Conservation (phyloP, 805 yeast species). For the Allodekkera sacchari region DNA sequence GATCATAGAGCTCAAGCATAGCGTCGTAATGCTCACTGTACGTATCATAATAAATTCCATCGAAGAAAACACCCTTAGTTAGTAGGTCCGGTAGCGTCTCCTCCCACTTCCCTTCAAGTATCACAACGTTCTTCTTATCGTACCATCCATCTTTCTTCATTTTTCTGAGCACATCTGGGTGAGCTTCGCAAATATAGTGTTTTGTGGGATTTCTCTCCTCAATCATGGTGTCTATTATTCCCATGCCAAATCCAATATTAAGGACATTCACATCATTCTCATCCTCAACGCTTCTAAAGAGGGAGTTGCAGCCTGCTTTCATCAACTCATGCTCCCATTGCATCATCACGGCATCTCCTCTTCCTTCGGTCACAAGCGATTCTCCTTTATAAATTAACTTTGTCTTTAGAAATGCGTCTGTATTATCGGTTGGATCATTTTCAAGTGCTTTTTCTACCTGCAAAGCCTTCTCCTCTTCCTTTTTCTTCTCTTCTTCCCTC, state of each 20-base stretch:
- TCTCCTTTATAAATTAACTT: conserved; percentile 59
- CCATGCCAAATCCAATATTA: conserved; percentile 96
- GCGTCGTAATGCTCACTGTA: conserved; percentile 87
- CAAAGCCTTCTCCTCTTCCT: background rate
- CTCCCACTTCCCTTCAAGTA: conserved; percentile 92
- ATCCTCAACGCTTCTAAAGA: conserved; percentile 40
- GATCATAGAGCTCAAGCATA: conserved; percentile 69
- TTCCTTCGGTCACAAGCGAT: conserved; percentile 63
- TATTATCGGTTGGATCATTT: conserved; percentile 56
- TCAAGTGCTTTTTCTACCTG: conserved; percentile 11
- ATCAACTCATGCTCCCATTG: conserved; percentile 85
- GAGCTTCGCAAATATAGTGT: conserved; percentile 92
- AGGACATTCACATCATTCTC: conserved; percentile 42
- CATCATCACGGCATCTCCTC: conserved; percentile 95
- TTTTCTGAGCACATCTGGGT: conserved; percentile 76
- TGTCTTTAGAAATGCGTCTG: conserved; percentile 54
- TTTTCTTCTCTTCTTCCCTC: conserved; percentile 7
- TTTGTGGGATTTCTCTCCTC: conserved; percentile 47
- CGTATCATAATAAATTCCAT: conserved; percentile 91
- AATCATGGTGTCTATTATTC: conserved; percentile 80
- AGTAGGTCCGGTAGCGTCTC: conserved; percentile 62
- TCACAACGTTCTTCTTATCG: conserved; percentile 58
- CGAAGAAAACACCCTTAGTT: conserved; percentile 62
- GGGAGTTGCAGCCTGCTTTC: conserved; percentile 69
- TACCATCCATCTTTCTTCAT: conserved; percentile 77